A percentile compares a stretch with the other conserved stretches of the same genome.
Conservation (phyloP, 2,329 filamentous ascomycete genomes). For the Pseudogymnoascus sp. region DNA sequence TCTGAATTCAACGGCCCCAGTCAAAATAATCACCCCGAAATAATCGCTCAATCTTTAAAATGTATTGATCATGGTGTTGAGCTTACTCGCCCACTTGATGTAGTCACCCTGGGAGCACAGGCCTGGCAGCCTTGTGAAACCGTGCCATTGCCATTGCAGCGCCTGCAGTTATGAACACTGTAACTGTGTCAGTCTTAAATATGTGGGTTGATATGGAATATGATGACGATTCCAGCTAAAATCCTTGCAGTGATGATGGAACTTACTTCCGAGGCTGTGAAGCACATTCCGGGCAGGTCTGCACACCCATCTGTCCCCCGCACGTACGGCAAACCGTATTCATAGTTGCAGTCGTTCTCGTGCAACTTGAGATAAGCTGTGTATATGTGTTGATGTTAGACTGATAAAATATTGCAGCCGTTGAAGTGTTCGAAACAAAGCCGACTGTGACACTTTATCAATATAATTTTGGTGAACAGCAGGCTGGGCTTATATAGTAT, state of each 20-base stretch:
- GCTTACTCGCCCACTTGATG: background rate
- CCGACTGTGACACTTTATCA: background rate
- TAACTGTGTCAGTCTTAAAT: background rate
- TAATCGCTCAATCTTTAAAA: background rate
- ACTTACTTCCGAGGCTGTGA: constrained; percentile 2
- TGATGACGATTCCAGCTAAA: background rate
- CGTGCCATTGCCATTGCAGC: background rate
- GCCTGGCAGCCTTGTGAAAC: background rate
- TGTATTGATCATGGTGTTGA: background rate
- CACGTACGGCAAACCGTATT: background rate
- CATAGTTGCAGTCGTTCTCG: background rate
- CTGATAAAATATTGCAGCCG: background rate
- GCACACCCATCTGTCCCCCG: background rate
- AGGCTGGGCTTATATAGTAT: background rate
- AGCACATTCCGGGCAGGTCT: background rate
- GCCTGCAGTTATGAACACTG: background rate
- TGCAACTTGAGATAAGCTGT: background rate
- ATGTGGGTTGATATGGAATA: background rate
- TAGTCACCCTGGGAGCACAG: background rate
- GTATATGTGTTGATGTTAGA: background rate
- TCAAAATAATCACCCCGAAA: too few relatives aligned
- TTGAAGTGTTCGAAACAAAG: background rate
- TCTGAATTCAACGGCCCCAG: background rate
- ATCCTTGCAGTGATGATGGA: background rate
- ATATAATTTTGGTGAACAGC: background rate